A percentile compares a stretch with the other conserved stretches of the same genome.
phyloP scores from a whole-genome alignment of 805 yeast genomes.

The Metschnikowia chrysomelidarum region DNA sequence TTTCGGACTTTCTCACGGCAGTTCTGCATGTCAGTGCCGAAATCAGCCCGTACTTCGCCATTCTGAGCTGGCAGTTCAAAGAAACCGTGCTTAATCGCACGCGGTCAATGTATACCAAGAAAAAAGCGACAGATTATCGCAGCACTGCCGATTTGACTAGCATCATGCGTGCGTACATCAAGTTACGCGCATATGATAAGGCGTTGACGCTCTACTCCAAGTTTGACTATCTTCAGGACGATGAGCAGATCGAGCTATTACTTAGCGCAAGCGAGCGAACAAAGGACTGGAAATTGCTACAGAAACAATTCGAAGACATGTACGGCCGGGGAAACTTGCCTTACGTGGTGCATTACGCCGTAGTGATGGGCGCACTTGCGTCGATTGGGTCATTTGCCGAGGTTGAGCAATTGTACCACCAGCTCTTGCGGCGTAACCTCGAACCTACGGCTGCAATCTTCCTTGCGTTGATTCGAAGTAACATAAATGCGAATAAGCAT shows the following conservation, averaged over 20 bases:
- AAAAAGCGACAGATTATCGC: slow-evolving; percentile 6
- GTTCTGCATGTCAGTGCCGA: slow-evolving; percentile 5
- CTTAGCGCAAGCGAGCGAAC: slow-evolving; percentile 45
- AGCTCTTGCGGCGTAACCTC: slow-evolving; percentile 45
- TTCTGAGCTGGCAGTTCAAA: slow-evolving; percentile 24
- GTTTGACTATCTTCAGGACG: slow-evolving; percentile 42
- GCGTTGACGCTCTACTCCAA: slow-evolving; percentile 31
- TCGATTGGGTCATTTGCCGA: slow-evolving; percentile 44
- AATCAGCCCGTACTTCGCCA: slow-evolving; percentile 8
- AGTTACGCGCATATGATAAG: slow-evolving; percentile 21
- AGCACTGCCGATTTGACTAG: slow-evolving; percentile 26
- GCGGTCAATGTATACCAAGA: neutral
- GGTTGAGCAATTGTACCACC: slow-evolving; percentile 50
- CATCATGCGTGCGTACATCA: slow-evolving; percentile 30
- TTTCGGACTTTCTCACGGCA: slow-evolving; percentile 7
- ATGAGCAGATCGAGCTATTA: slow-evolving; percentile 47
- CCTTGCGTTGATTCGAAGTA: slow-evolving; percentile 45
- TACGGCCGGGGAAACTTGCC: slow-evolving; percentile 56
- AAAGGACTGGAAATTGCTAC: slow-evolving; percentile 54
- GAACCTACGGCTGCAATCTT: slow-evolving; percentile 45
- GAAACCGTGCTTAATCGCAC: slow-evolving; percentile 5
- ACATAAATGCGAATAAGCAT: slow-evolving; percentile 35
- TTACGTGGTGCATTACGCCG: slow-evolving; percentile 52
- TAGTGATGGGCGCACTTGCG: slow-evolving; percentile 62
- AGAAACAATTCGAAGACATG: slow-evolving; percentile 53